Evolutionary conservation across 2,329 filamentous ascomycete species (phyloP).

Genomic region (Alternaria consortialis): DNA sequence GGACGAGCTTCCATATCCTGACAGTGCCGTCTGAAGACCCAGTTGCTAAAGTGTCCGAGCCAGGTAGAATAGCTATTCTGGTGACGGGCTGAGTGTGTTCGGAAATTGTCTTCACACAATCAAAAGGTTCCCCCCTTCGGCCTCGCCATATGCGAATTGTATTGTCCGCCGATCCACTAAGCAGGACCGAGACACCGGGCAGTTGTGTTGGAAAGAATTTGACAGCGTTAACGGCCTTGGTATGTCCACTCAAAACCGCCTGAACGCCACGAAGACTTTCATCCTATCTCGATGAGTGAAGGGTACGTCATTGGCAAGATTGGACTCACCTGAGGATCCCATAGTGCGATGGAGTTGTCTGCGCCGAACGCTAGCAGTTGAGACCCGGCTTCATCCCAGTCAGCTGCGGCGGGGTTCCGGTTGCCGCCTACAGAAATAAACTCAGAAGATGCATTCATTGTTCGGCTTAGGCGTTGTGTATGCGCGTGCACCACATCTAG

Average conservation of each 20-base stretch:
- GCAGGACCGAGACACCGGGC: constrained; percentile 64
- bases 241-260: constrained; percentile 76
- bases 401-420: constrained; percentile 85
- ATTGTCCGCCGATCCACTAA: constrained; percentile 85
- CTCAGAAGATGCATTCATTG: constrained; percentile 49
- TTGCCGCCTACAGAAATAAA: constrained; percentile 85
- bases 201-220: constrained; percentile 72
- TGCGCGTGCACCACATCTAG: constrained; percentile 25
- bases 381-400: constrained; percentile 74
- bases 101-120: constrained; percentile 60
- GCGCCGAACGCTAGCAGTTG: constrained; percentile 87
- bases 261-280: constrained; percentile 66
- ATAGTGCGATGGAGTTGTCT: constrained; percentile 87
- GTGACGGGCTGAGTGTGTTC: constrained; percentile 82
- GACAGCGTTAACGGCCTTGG: constrained; percentile 81
- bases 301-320: background rate
- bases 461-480: constrained; percentile 27
- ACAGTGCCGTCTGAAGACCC: constrained; percentile 71
- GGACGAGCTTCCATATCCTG: constrained; percentile 72
- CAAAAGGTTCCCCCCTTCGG: constrained; percentile 47
- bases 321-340: constrained; percentile 77
- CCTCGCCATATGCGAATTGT: constrained; percentile 71
- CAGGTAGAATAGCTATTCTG: constrained; percentile 59
- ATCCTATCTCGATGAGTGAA: constrained; percentile 49
- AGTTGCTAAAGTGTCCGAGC: constrained; percentile 62